Percentiles rank a stretch among this genome's conserved stretches.
phyloP scores from a whole-genome alignment of 768 basidiomycete genomes.

The Tylopilus sp. region DNA sequence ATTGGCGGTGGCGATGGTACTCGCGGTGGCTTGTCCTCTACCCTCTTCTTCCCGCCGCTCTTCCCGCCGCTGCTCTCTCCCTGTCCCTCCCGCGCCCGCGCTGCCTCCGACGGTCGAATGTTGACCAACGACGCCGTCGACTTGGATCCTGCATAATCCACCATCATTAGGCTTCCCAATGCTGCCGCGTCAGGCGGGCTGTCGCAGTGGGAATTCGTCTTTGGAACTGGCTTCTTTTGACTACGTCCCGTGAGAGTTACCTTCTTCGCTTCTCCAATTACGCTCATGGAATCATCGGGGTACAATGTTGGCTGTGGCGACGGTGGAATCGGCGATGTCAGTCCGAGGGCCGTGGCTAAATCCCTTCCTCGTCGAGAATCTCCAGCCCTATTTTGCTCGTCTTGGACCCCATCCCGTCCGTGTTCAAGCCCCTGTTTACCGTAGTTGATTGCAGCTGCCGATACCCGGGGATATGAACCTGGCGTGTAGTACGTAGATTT shows the following conservation, averaged over 20 bases:
- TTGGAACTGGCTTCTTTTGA: slow-evolving; percentile 35
- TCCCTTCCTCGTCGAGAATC: slow-evolving; percentile 44
- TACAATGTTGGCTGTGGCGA: slow-evolving; percentile 64
- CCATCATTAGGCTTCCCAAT: slow-evolving; percentile 59
- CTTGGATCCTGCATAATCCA: slow-evolving; percentile 47
- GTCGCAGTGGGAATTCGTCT: slow-evolving; percentile 15
- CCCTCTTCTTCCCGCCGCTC: slow-evolving; percentile 31
- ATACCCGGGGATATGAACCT: slow-evolving; percentile 52
- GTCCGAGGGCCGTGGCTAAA: slow-evolving; percentile 37
- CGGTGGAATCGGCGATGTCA: slow-evolving; percentile 35
- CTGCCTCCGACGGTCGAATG: slow-evolving; percentile 25
- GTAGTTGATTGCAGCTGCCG: slow-evolving; percentile 38
- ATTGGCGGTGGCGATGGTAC: slow-evolving; percentile 77
- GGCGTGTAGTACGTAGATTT: slow-evolving; percentile 66
- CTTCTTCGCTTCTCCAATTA: slow-evolving; percentile 41
- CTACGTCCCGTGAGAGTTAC: slow-evolving; percentile 22
- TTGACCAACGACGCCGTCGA: slow-evolving; percentile 33
- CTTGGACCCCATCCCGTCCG: slow-evolving; percentile 30
- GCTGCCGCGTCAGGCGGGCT: slow-evolving; percentile 41
- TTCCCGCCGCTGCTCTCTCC: slow-evolving; percentile 14
- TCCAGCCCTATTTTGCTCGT: slow-evolving; percentile 31
- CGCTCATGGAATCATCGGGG: slow-evolving; percentile 70
- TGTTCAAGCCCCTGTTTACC: slow-evolving; percentile 34
- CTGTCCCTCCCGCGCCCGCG: slow-evolving; percentile 27
- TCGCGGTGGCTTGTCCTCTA: slow-evolving; percentile 63